These are phyloP conservation scores for Anisodus tanguticus DNA, from an alignment of 257 asterid genomes.

Conservation along the genomic window DNA sequence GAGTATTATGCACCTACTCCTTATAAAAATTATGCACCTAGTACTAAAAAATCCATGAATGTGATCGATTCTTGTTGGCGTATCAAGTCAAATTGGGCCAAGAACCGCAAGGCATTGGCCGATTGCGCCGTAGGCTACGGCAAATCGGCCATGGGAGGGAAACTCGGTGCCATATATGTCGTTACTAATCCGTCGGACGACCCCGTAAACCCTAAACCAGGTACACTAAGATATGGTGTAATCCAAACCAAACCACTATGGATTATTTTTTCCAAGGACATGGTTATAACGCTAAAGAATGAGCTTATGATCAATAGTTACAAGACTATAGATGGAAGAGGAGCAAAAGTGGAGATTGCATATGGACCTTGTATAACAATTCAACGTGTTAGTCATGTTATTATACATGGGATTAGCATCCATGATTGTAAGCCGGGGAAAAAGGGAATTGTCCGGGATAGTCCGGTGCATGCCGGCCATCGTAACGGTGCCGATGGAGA, in stretches of 20 bases:
- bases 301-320: slow-evolving; percentile 74
- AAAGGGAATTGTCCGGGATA: slow-evolving; percentile 56
- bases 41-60: slow-evolving; percentile 43
- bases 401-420: slow-evolving; percentile 74
- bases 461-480: slow-evolving; percentile 58
- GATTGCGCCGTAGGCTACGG: slow-evolving; percentile 82
- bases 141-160: slow-evolving; percentile 67
- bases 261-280: slow-evolving; percentile 62
- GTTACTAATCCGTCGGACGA: slow-evolving; percentile 69
- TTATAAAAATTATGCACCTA: neutral
- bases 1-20: slow-evolving; percentile 32
- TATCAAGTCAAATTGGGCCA: slow-evolving; percentile 61
- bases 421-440: slow-evolving; percentile 83
- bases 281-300: slow-evolving; percentile 64
- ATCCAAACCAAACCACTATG: slow-evolving; percentile 69
- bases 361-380: slow-evolving; percentile 85
- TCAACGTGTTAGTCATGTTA: slow-evolving; percentile 57
- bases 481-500: slow-evolving; percentile 80
- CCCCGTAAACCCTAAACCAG: slow-evolving; percentile 60
- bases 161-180: slow-evolving; percentile 54
- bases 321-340: slow-evolving; percentile 94
- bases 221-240: slow-evolving; percentile 80
- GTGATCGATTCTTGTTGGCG: slow-evolving; percentile 85
- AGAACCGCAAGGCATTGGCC: slow-evolving; percentile 64
- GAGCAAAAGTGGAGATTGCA: slow-evolving; percentile 78